phyloP scores from a whole-genome alignment of 805 yeast genomes.

The Pichia insulana region DNA sequence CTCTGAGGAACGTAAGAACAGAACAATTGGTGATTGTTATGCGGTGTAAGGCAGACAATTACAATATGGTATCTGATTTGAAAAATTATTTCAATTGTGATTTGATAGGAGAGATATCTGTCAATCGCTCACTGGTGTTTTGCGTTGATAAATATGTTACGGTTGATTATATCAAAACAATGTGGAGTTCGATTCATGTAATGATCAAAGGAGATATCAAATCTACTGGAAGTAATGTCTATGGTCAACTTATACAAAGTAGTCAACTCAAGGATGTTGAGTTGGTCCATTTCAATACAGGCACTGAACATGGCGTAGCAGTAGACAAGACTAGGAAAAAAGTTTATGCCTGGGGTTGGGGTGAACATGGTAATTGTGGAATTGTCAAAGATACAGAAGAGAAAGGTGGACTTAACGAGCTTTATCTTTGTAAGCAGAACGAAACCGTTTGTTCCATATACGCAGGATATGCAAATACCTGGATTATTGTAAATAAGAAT shows the following conservation, averaged over 20 bases:
- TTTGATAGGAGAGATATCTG: neutral
- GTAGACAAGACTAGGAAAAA: slow-evolving; percentile 16
- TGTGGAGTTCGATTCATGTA: slow-evolving; percentile 79
- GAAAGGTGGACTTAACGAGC: slow-evolving; percentile 29
- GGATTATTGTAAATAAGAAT: slow-evolving; percentile 31
- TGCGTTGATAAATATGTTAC: neutral
- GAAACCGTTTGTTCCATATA: slow-evolving; percentile 28
- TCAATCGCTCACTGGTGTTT: slow-evolving; percentile 1
- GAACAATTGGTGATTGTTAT: slow-evolving; percentile 8
- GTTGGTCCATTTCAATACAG: slow-evolving; percentile 32
- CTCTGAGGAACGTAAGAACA: slow-evolving; percentile 14
- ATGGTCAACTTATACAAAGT: slow-evolving; percentile 48
- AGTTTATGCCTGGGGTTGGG: slow-evolving; percentile 94
- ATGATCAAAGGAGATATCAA: slow-evolving; percentile 19
- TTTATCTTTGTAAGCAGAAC: slow-evolving; percentile 15
- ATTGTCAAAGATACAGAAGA: slow-evolving; percentile 9
- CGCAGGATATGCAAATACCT: slow-evolving; percentile 65
- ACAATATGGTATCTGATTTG: neutral
- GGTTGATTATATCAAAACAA: slow-evolving; percentile 31
- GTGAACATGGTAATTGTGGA: slow-evolving; percentile 97
- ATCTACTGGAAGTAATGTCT: slow-evolving; percentile 70
- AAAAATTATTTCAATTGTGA: neutral
- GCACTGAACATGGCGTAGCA: slow-evolving; percentile 82
- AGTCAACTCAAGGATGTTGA: neutral
- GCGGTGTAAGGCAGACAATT: slow-evolving; percentile 25